These are phyloP conservation scores for Microbotryum lychnidis-dioicae DNA, from an alignment of 1,284 basidiomycete genomes.

Conservation along the genomic window DNA sequence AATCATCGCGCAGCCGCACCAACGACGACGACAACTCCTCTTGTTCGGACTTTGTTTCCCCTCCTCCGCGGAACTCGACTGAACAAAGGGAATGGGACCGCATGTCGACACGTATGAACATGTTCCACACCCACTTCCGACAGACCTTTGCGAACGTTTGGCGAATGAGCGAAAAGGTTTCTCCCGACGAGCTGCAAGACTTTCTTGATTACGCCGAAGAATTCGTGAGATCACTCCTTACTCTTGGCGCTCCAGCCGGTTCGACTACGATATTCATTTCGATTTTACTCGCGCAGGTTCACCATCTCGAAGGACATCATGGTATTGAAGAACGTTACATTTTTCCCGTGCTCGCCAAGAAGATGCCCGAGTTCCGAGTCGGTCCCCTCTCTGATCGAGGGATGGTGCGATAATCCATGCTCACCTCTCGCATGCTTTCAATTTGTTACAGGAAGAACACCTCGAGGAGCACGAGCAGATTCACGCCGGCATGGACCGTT, in stretches of 20 bases:
- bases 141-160: slow-evolving; percentile 20
- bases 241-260: too few relatives aligned
- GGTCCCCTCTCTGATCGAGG: too few relatives aligned
- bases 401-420: too few relatives aligned
- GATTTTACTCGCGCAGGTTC: background rate
- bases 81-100: slow-evolving; percentile 25
- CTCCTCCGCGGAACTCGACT: slow-evolving; percentile 16
- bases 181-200: slow-evolving; percentile 6
- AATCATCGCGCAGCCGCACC: background rate
- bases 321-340: slow-evolving; percentile 28
- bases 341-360: slow-evolving; percentile 25
- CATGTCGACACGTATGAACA: slow-evolving; percentile 6
- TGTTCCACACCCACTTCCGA: slow-evolving; percentile 24
- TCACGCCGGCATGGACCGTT: slow-evolving; percentile 17
- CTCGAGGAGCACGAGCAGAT: slow-evolving; percentile 27
- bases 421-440: too few relatives aligned
- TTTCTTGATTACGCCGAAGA: slow-evolving; percentile 15
- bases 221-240: background rate
- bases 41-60: slow-evolving; percentile 11
- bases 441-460: slow-evolving; percentile 6
- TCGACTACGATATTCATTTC: too few relatives aligned
- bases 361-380: slow-evolving; percentile 24
- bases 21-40: background rate
- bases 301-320: slow-evolving; percentile 23
- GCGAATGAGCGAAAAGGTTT: background rate